These are phyloP conservation scores for Fusarium sp. DNA, from an alignment of 2,329 filamentous ascomycete genomes.

Conservation along the genomic window DNA sequence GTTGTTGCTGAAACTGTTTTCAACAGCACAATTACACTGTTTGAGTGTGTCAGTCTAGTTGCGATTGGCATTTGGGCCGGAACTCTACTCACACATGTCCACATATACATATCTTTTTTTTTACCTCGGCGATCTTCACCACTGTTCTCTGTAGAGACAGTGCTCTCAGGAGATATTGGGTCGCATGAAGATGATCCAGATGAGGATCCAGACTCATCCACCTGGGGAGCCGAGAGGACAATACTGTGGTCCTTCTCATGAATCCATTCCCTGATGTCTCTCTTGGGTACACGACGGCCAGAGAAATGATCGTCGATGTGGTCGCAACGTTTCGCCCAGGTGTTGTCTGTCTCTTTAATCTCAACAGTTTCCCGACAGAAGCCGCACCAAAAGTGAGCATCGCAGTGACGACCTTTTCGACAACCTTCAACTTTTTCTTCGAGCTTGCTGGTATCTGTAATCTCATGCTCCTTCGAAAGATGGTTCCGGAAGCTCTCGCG, in stretches of 20 bases:
- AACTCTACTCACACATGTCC: constrained; percentile 45
- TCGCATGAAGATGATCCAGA: constrained; percentile 1
- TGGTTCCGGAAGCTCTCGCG: constrained; percentile 70
- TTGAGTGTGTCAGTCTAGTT: constrained; percentile 3
- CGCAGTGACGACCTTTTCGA: constrained; percentile 71
- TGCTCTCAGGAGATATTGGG: neutral
- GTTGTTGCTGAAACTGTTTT: constrained; percentile 7
- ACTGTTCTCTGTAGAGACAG: constrained; percentile 8
- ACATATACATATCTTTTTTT: constrained; percentile 37
- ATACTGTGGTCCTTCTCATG: constrained; percentile 41
- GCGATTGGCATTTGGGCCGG: neutral
- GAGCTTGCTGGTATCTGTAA: constrained; percentile 44
- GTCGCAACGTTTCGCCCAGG: constrained; percentile 67
- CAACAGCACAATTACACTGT: constrained; percentile 35
- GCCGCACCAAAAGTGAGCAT: constrained; percentile 84
- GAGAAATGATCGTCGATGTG: constrained; percentile 81
- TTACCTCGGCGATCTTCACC: constrained; percentile 10
- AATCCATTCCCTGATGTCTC: constrained; percentile 66
- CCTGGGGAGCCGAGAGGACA: neutral
- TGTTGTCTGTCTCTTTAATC: constrained; percentile 55
- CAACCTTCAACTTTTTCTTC: constrained; percentile 60
- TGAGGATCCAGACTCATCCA: neutral
- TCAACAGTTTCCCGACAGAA: constrained; percentile 73
- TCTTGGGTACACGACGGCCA: constrained; percentile 55
- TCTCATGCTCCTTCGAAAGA: constrained; percentile 61